A percentile compares a stretch with the other conserved stretches of the same genome.
phyloP scores from a whole-genome alignment of 2,329 filamentous ascomycete genomes.

The Diaporthe citri region DNA sequence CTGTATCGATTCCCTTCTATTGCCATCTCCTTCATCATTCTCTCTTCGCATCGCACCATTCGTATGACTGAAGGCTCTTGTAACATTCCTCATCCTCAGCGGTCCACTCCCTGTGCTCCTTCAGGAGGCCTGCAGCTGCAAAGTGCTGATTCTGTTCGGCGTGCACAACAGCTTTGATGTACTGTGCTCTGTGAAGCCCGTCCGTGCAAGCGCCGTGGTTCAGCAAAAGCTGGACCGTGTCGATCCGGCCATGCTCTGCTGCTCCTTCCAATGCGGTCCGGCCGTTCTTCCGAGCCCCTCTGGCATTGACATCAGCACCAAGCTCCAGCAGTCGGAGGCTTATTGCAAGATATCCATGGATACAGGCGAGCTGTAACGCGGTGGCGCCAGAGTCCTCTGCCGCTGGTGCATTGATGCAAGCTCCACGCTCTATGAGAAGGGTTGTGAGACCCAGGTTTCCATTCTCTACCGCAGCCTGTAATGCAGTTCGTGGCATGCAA shows the following conservation, averaged over 20 bases:
- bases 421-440: neutral
- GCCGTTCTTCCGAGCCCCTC: neutral
- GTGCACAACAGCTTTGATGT: neutral
- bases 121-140: neutral
- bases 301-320: slow-evolving; percentile 3
- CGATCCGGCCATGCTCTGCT: neutral
- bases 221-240: neutral
- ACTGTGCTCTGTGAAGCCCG: neutral
- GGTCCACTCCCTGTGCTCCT: neutral
- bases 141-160: neutral
- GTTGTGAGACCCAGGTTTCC: neutral
- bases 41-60: no score
- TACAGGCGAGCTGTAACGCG: neutral
- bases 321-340: neutral
- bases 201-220: neutral
- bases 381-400: neutral
- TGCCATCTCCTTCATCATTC: neutral
- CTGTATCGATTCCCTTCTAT: neutral
- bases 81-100: slow-evolving; percentile 3
- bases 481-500: neutral
- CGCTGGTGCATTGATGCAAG: neutral
- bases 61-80: neutral
- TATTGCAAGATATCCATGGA: neutral
- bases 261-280: neutral
- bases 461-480: neutral